phyloP scores from a whole-genome alignment of 108 stramenopile genomes.

The Nannochloropsis oceanica region DNA sequence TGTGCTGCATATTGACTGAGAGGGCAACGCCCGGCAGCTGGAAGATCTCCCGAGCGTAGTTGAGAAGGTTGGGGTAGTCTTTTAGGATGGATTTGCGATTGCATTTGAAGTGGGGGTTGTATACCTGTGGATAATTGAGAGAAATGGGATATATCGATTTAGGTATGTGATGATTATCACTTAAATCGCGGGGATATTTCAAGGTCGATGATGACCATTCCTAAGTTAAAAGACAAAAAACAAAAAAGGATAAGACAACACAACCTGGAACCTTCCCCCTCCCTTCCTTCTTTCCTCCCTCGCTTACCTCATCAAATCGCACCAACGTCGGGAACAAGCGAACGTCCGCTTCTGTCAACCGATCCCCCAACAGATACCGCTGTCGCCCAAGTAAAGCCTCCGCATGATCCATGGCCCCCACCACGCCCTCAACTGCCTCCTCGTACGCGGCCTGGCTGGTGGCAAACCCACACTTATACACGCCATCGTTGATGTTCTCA shows the following conservation, averaged over 20 bases:
- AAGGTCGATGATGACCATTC: too few species aligned
- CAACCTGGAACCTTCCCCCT: not conserved
- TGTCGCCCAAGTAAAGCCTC: conserved; percentile 52
- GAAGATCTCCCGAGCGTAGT: conserved; percentile 86
- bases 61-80: conserved; percentile 62
- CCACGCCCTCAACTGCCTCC: conserved; percentile 62
- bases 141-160: too few species aligned
- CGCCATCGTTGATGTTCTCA: conserved; percentile 72
- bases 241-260: too few species aligned
- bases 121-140: conserved; percentile 12
- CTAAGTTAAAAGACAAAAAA: too few species aligned
- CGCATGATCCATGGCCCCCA: conserved; percentile 61
- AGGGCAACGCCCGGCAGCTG: conserved; percentile 68
- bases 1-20: conserved; percentile 80
- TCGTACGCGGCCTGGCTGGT: conserved; percentile 80
- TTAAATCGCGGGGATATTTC: too few species aligned
- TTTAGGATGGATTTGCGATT: conserved; percentile 53
- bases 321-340: conserved; percentile 78
- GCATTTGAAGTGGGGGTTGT: conserved; percentile 80
- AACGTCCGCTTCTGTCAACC: conserved; percentile 82
- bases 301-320: conserved; percentile 70
- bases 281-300: not conserved
- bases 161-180: too few species aligned
- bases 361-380: conserved; percentile 43
- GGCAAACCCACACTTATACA: conserved; percentile 92